Conservation (phyloP, 345 rosid genomes). For the Euphorbia peplus region DNA sequence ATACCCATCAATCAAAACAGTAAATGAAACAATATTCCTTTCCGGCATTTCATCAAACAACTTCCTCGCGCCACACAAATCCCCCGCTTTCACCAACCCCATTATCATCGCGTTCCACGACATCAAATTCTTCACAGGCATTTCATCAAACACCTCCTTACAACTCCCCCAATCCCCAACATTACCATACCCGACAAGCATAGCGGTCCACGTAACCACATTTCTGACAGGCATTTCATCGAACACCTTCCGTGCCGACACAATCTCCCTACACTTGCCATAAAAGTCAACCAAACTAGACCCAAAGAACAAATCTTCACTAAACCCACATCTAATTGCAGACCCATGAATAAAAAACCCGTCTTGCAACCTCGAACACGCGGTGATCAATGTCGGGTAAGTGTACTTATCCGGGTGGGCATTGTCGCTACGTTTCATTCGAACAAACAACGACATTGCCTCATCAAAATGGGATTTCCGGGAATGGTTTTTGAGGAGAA, state of each 20-base stretch:
- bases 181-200: slow-evolving; percentile 52
- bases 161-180: slow-evolving; percentile 52
- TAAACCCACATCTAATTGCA: slow-evolving; percentile 39
- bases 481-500: slow-evolving; percentile 44
- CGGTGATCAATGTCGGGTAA: slow-evolving; percentile 49
- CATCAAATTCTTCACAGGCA: slow-evolving; percentile 52
- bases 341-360: slow-evolving; percentile 58
- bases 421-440: slow-evolving; percentile 42
- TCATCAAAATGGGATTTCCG: slow-evolving; percentile 26
- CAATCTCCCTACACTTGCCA: slow-evolving; percentile 51
- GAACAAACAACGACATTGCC: slow-evolving; percentile 42
- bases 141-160: slow-evolving; percentile 40
- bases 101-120: slow-evolving; percentile 67
- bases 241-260: slow-evolving; percentile 53
- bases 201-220: slow-evolving; percentile 74
- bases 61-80: slow-evolving; percentile 37
- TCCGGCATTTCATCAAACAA: slow-evolving; percentile 35
- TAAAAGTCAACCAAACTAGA: slow-evolving; percentile 65
- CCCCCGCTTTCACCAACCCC: slow-evolving; percentile 50
- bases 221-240: slow-evolving; percentile 52
- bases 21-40: slow-evolving; percentile 34
- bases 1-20: slow-evolving; percentile 49
- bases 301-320: slow-evolving; percentile 47
- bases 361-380: slow-evolving; percentile 44
- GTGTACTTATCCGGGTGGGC: slow-evolving; percentile 51